Percentiles rank a stretch among this genome's conserved stretches.
phyloP scores from a whole-genome alignment of 495 filamentous ascomycete genomes.

The Tetracladium setigerum region DNA sequence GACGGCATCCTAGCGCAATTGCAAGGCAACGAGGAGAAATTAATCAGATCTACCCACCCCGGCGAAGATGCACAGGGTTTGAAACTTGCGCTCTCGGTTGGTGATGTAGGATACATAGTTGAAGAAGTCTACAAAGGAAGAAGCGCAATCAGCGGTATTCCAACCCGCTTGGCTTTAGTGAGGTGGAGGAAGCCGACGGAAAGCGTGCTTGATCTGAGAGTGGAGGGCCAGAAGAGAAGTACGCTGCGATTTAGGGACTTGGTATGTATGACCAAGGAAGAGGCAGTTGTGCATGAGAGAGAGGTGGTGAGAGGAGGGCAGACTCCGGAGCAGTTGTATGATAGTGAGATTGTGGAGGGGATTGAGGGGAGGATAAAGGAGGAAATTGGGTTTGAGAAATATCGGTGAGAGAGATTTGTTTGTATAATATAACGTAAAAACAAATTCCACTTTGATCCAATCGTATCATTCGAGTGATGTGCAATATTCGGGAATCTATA shows the following conservation, averaged over 20 bases:
- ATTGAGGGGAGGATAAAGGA: slow-evolving; percentile 59
- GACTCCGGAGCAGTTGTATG: slow-evolving; percentile 65
- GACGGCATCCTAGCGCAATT: slow-evolving; percentile 66
- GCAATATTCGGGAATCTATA: too few species aligned
- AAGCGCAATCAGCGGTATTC: slow-evolving; percentile 73
- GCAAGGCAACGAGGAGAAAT: slow-evolving; percentile 67
- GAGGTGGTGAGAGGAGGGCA: slow-evolving; percentile 67
- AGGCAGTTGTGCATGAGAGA: slow-evolving; percentile 72
- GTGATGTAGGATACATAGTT: slow-evolving; percentile 77
- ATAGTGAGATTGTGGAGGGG: slow-evolving; percentile 48
- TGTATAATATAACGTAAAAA: too few species aligned
- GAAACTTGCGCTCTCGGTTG: slow-evolving; percentile 65
- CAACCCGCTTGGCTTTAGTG: slow-evolving; percentile 66
- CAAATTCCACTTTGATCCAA: too few species aligned
- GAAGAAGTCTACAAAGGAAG: slow-evolving; percentile 85
- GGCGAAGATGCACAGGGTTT: slow-evolving; percentile 62
- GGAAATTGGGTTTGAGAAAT: slow-evolving; percentile 48
- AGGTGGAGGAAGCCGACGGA: slow-evolving; percentile 59
- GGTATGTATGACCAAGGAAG: slow-evolving; percentile 96
- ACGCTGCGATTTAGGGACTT: slow-evolving; percentile 60
- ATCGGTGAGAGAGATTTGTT: slow-evolving; percentile 24
- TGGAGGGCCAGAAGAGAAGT: slow-evolving; percentile 63
- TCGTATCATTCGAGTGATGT: too few species aligned
- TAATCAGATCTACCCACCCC: slow-evolving; percentile 43
- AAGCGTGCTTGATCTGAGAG: slow-evolving; percentile 44